Evolutionary conservation across 164 flowering plant species (phyloP).

Genomic region (Aristolochia contorta): DNA sequence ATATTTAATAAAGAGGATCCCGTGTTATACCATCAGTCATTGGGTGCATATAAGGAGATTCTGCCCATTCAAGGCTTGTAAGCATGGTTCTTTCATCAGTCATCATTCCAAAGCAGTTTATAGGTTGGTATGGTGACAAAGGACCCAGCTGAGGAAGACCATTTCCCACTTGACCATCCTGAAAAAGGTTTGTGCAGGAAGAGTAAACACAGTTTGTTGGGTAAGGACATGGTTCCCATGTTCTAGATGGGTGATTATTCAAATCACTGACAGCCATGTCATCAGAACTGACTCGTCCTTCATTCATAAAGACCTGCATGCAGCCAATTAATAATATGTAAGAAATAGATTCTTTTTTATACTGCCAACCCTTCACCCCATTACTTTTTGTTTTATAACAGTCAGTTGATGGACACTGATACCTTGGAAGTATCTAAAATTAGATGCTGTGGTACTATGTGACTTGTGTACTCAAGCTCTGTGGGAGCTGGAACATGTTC

Average conservation of each 20-base stretch:
- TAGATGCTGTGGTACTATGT: conserved; percentile 44
- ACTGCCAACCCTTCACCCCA: not conserved
- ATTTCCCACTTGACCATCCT: conserved; percentile 30
- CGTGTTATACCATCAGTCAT: conserved; percentile 19
- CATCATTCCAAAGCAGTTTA: conserved; percentile 27
- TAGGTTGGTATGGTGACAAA: conserved; percentile 39
- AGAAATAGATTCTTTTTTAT: not conserved
- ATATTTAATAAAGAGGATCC: conserved; percentile 1
- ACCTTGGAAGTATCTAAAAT: conserved; percentile 51
- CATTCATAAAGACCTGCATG: conserved; percentile 33
- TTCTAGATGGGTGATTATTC: conserved; percentile 15
- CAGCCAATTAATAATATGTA: not conserved
- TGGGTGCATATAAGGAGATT: conserved; percentile 20
- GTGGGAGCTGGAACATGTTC: conserved; percentile 21
- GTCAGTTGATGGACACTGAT: not conserved
- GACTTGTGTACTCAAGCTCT: conserved; percentile 16
- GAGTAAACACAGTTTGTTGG: conserved; percentile 21
- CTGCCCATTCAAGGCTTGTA: conserved; percentile 31
- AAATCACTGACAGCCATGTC: conserved; percentile 17
- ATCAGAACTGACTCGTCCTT: conserved; percentile 18
- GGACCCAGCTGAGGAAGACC: conserved; percentile 26
- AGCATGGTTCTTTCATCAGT: conserved; percentile 30
- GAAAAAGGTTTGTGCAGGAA: conserved; percentile 38
- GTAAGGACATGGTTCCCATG: conserved; percentile 26
- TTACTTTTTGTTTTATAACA: not conserved